Base-by-base conservation (phyloP, 208 protist genomes). In the Angomonas ambiguus region DNA sequence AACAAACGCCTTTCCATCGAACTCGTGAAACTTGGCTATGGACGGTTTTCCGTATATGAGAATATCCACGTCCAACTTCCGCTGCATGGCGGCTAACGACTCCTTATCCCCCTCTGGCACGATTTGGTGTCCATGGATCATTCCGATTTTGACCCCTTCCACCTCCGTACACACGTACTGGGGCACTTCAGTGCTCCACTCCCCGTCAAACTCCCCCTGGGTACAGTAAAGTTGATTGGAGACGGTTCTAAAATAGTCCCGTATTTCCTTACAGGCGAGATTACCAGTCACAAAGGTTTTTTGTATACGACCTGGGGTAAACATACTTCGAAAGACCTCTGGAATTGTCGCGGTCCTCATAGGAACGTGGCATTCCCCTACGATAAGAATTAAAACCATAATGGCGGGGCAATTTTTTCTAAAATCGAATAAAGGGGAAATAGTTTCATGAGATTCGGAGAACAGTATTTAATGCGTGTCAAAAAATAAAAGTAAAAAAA, bases 291-390 rank as follows among this genome's bases (percentile, higher is more conserved):
- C 98, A 0, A 99, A 74, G 34, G 99, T 88, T 56, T 93, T 88
- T 69, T 99, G 86, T 70, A 99, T 99, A 32, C 98, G 93, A 41
- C 98, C 88, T 1, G 82, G 78, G 8, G 97, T 84, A 61, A 99
- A 91, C 65, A 99, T 85, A 28, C 92, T 93, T 38, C 87, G 91
- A 72, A 99, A 99, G 28, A 93, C 86, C 33, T 92, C 75, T 1
- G 98, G 98, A 4, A 99, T 83, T 28, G 88, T 83, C 16, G 77
- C 74, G 18, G 92, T 80, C 16, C 98, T 81, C 72, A 99, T 94
- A 25, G 99, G 99, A 33, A 99, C 97, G 79, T 99, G 97, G n/a
- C 99, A 66, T 72, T 99, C 99, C 18, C 99, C 99, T 35, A 99
- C 87, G 3, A 99, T 95, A 22, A 99, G 88, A 10, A 99, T 94